A percentile compares a stretch with the other conserved stretches of the same genome.
Evolutionary conservation across 176 grass and related monocot genomes (phyloP).

Genomic region (Puccinellia tenuiflora): DNA sequence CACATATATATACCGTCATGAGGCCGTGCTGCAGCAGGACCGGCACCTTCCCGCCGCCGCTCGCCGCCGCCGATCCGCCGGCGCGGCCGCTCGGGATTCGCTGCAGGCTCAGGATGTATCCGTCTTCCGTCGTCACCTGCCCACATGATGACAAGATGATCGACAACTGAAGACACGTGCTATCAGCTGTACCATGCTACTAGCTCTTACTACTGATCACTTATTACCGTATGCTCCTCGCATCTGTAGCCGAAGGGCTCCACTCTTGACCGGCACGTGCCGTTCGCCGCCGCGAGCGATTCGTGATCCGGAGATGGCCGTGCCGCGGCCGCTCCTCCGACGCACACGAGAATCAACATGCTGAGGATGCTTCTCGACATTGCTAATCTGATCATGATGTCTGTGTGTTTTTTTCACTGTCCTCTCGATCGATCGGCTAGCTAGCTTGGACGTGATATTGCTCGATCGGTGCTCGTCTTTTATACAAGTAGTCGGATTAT

Average conservation of each 20-base stretch:
- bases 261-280: constrained; percentile 36
- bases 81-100: constrained; percentile 22
- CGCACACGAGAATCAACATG: constrained; percentile 3
- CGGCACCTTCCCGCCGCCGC: constrained; percentile 12
- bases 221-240: constrained; percentile 45
- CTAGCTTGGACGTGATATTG: neutral
- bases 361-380: neutral
- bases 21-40: constrained; percentile 56
- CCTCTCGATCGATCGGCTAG: neutral
- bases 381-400: neutral
- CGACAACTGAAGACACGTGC: neutral
- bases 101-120: constrained; percentile 57
- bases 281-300: neutral
- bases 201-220: neutral
- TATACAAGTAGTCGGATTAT: neutral
- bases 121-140: constrained; percentile 54
- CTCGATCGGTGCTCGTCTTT: neutral
- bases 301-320: neutral
- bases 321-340: neutral
- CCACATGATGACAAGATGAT: neutral
- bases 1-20: constrained; percentile 21
- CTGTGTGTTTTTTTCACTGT: neutral
- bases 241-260: constrained; percentile 35
- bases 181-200: too few species aligned
- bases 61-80: neutral